These are phyloP conservation scores for Ambrosia trifida DNA, from an alignment of 129 eudicot species.

Conservation along the genomic window DNA sequence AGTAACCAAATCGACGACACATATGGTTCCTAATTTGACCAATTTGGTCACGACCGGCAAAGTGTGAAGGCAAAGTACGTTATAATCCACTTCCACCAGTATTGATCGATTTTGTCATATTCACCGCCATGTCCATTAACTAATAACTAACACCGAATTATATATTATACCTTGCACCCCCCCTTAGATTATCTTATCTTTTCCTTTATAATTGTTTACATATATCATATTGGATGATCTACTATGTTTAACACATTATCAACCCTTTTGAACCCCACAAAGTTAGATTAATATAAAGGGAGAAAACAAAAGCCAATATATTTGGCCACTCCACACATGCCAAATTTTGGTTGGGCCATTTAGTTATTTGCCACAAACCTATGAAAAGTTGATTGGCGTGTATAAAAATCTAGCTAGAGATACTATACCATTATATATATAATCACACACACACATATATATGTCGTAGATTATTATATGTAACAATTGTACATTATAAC, in stretches of 20 bases:
- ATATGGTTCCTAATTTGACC: too few species aligned
- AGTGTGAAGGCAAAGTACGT: not conserved
- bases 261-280: constrained; percentile 23
- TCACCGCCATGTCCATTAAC: constrained; percentile 8
- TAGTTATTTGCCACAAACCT: constrained; percentile 20
- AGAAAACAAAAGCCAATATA: constrained; percentile 31
- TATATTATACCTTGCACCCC: constrained; percentile 23
- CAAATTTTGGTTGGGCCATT: constrained; percentile 28
- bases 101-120: too few species aligned
- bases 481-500: too few species aligned
- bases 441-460: not conserved
- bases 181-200: constrained; percentile 17
- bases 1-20: too few species aligned
- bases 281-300: constrained; percentile 12
- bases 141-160: not conserved
- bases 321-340: constrained; percentile 27
- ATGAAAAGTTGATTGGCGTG: constrained; percentile 13
- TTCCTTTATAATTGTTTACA: constrained; percentile 20
- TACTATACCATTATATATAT: not conserved
- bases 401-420: not conserved
- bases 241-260: constrained; percentile 29
- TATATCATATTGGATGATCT: constrained; percentile 27
- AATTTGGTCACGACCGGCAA: too few species aligned
- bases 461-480: too few species aligned
- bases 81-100: too few species aligned